Base-by-base conservation (phyloP, 345 rosid genomes). In the Populus euphratica region DNA sequence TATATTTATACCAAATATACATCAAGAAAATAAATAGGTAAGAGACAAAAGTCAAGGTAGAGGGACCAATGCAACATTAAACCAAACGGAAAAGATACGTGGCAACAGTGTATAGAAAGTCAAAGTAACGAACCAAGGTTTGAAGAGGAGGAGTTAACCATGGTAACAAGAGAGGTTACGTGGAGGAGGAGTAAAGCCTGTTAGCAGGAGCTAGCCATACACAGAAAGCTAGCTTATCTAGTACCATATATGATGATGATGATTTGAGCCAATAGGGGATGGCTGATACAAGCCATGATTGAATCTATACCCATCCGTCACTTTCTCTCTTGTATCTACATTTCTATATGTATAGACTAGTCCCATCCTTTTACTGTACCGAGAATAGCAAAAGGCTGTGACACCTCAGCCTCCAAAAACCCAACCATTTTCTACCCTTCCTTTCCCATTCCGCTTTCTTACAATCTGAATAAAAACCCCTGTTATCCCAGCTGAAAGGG, bases 201-300 rank as follows among this genome's bases (percentile, higher is more conserved):
- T 4, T 13, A 47, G 50, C 18, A 47, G 50, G 50, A 47, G 50
- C 0, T 47, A 47, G 50, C 50, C 50, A 47, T 47, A 47, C 50
- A 47, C 50, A 47, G 50, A 47, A 47, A 12, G 17, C 50, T 47
- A 47, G 50, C 50, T 47, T 47, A 12, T 12, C 50, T 47, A 14
- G 50, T 41, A 41, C 44, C 44, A 12, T 47, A 47, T 47, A 47
- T 47, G 14, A 47, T 47, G 12, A 31, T 68, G 41, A 75, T 75
- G 69, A 73, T 25, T 31, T 31, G 89, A 84, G 83, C 85, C 88
- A 84, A 78, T 86, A 77, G 85, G 84, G 83, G 35, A 6, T 76
- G 80, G 81, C 91, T 89, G 92, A 81, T 89, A 81, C 79, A 79
- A 73, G 91, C 81, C 90, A 91, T 90, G 88, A 89, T 86, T 87